A percentile compares a stretch with the other conserved stretches of the same genome.
These are phyloP conservation scores for Candida sp. DNA, from an alignment of 1,139 yeast species.

Conservation along the genomic window DNA sequence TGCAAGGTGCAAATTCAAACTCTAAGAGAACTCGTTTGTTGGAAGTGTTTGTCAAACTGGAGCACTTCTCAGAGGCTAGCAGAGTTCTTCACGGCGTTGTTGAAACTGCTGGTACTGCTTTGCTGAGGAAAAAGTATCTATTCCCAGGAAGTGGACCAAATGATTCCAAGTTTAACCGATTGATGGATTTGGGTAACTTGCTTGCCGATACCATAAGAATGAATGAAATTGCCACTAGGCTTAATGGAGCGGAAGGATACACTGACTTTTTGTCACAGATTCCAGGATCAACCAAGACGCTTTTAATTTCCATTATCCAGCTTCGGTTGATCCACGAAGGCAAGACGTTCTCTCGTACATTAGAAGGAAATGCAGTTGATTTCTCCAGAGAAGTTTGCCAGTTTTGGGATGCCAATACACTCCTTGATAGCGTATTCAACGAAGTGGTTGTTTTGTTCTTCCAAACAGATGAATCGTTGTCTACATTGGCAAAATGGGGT, in stretches of 20 bases:
- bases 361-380: not conserved
- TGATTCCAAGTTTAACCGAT: slow-evolving; percentile 19
- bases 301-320: slow-evolving; percentile 42
- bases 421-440: slow-evolving; percentile 36
- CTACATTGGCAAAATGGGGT: slow-evolving; percentile 34
- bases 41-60: not conserved
- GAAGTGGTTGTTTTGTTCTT: slow-evolving; percentile 44
- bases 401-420: slow-evolving; percentile 26
- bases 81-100: not conserved
- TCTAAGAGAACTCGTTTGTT: not conserved
- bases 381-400: not conserved
- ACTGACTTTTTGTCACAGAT: slow-evolving; percentile 35
- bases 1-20: slow-evolving; percentile 9
- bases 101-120: not conserved
- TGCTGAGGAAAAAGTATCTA: slow-evolving; percentile 5
- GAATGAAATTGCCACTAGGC: slow-evolving; percentile 58
- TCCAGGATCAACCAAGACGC: slow-evolving; percentile 35
- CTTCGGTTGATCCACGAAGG: slow-evolving; percentile 17
- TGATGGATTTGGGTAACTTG: slow-evolving; percentile 28
- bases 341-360: slow-evolving; percentile 3
- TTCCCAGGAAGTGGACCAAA: not conserved
- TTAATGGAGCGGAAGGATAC: slow-evolving; percentile 38
- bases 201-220: slow-evolving; percentile 62
- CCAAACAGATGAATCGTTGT: slow-evolving; percentile 49
- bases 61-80: slow-evolving; percentile 4